A percentile compares a stretch with the other conserved stretches of the same genome.
These are phyloP conservation scores for Fusarium goolgardi DNA, from an alignment of 2,329 filamentous ascomycete genomes.

Conservation along the genomic window DNA sequence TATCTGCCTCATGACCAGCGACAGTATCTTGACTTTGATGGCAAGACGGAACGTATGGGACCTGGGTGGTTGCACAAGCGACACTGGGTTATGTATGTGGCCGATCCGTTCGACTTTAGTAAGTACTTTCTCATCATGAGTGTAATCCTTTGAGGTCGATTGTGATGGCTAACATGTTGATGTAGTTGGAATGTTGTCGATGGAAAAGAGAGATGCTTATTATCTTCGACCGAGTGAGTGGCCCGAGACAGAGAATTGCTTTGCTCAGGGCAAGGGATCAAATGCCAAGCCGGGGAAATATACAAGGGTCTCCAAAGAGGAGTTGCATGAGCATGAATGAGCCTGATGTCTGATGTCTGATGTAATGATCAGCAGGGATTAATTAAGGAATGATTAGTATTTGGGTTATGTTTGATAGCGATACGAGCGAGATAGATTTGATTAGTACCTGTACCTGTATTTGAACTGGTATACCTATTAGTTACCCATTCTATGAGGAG, in stretches of 20 bases:
- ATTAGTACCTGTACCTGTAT: not conserved
- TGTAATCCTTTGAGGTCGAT: not conserved
- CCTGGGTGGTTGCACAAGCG: conserved; percentile 45
- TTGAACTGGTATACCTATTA: not conserved
- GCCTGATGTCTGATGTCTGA: conserved; percentile 19
- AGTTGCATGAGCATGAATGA: not conserved
- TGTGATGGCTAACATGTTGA: not conserved
- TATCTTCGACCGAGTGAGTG: conserved; percentile 40
- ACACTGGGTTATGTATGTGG: conserved; percentile 30
- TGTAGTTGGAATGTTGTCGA: conserved; percentile 40
- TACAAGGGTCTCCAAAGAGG: conserved; percentile 21
- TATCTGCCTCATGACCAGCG: conserved; percentile 54
- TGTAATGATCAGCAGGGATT: conserved; percentile 13
- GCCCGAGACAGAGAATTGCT: conserved; percentile 35
- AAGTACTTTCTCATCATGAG: not conserved
- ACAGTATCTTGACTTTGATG: conserved; percentile 56
- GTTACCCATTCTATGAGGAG: too few species aligned
- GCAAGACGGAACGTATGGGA: conserved; percentile 50
- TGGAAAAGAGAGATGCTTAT: conserved; percentile 41
- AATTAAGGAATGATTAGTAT: not conserved
- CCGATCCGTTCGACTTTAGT: conserved; percentile 42
- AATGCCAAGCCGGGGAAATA: conserved; percentile 31
- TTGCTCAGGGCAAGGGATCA: conserved; percentile 42
- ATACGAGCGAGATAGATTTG: conserved; percentile 7
- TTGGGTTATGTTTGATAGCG: conserved; percentile 7